Conservation (phyloP, 768 basidiomycete genomes). For the Cantharellus cinnabarinus region DNA sequence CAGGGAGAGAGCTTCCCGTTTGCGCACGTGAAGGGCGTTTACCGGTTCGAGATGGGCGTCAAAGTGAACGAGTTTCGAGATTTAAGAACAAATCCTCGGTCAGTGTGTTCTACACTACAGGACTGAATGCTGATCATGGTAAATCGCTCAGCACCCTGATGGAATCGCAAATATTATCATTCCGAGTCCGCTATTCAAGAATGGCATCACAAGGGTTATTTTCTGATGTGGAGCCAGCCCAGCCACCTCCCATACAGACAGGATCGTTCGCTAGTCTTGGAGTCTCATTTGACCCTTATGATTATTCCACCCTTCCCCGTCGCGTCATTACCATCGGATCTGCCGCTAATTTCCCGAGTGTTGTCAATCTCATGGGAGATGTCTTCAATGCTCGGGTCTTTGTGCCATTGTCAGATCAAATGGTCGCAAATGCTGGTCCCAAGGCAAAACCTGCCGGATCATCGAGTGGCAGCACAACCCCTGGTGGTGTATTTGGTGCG, state of each 20-base stretch:
- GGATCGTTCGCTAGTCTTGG: conserved; percentile 21
- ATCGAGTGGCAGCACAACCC: background rate
- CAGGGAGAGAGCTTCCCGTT: conserved; percentile 59
- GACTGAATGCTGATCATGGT: background rate
- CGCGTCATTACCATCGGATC: conserved; percentile 57
- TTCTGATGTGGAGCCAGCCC: conserved; percentile 27
- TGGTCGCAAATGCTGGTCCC: background rate
- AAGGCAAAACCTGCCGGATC: background rate
- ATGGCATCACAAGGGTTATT: conserved; percentile 22
- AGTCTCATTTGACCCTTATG: conserved; percentile 62
- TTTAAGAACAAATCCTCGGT: conserved; percentile 66
- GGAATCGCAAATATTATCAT: conserved; percentile 60
- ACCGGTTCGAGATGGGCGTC: conserved; percentile 72
- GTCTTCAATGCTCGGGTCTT: conserved; percentile 67
- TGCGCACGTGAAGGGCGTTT: conserved; percentile 67
- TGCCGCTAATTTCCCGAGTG: conserved; percentile 65
- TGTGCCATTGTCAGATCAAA: conserved; percentile 24
- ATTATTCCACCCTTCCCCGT: conserved; percentile 39
- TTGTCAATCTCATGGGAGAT: conserved; percentile 62
- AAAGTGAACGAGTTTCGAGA: conserved; percentile 80
- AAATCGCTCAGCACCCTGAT: conserved; percentile 31
- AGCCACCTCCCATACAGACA: conserved; percentile 11
- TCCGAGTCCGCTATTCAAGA: conserved; percentile 65
- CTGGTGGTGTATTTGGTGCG: background rate
- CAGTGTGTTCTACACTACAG: background rate